Evolutionary conservation across 352 stramenopile genomes (phyloP).

Genomic region (Phytophthora quininea): DNA sequence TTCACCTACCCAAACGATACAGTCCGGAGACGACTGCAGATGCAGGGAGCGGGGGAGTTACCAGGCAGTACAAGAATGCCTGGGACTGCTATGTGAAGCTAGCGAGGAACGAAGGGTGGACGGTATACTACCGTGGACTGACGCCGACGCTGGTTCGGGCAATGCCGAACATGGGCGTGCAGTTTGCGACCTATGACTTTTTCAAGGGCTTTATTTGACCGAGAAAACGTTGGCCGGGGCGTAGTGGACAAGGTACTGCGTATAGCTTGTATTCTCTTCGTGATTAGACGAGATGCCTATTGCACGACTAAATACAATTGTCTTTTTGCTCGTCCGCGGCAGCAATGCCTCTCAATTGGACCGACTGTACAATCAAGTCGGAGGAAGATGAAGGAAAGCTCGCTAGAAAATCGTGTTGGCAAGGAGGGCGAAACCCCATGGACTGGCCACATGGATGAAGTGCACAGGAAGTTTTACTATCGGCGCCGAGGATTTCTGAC

Average conservation of each 20-base stretch:
- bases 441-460: too few species aligned
- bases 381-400: too few species aligned
- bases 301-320: conserved; percentile 14
- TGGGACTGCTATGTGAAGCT: conserved; percentile 82
- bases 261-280: background rate
- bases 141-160: conserved; percentile 80
- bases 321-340: background rate
- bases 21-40: conserved; percentile 83
- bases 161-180: conserved; percentile 88
- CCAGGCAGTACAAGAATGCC: conserved; percentile 70
- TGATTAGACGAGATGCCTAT: background rate
- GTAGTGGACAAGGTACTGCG: too few species aligned
- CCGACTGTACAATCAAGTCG: too few species aligned
- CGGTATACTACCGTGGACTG: conserved; percentile 77
- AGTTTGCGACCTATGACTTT: conserved; percentile 88
- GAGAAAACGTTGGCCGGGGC: background rate
- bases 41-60: conserved; percentile 77
- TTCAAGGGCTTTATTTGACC: conserved; percentile 54
- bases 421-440: too few species aligned
- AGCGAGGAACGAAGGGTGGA: conserved; percentile 63
- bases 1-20: conserved; percentile 92
- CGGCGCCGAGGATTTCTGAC: too few species aligned
- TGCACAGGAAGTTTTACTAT: too few species aligned
- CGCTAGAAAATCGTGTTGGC: too few species aligned
- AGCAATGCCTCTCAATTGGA: too few species aligned